Conservation (phyloP, 2,329 filamentous ascomycete genomes). For the Fusarium sp. region DNA sequence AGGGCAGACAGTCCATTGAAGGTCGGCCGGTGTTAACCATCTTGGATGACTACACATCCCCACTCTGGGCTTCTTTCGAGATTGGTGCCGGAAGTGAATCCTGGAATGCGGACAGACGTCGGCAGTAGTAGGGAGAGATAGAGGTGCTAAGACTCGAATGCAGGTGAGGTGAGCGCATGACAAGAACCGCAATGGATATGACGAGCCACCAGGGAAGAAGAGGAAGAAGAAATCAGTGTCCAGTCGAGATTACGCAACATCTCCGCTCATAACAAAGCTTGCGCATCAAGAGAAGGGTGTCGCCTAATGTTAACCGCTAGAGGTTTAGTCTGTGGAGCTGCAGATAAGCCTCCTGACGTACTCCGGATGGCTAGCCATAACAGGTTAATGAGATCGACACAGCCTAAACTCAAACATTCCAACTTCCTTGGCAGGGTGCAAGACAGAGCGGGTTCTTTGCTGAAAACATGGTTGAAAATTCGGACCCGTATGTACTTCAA, state of each 20-base stretch:
- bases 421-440: too few relatives aligned
- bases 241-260: not conserved
- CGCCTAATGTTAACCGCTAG: not conserved
- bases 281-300: not conserved
- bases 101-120: not conserved
- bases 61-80: not conserved
- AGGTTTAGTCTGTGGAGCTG: not conserved
- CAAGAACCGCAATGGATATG: not conserved
- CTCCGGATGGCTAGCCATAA: not conserved
- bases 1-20: not conserved
- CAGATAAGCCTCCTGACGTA: not conserved
- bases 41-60: not conserved
- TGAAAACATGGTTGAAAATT: too few relatives aligned
- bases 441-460: too few relatives aligned
- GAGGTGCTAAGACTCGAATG: not conserved
- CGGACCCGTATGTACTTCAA: too few relatives aligned
- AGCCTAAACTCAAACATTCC: not conserved
- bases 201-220: not conserved
- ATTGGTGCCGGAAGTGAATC: not conserved
- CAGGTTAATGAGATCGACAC: not conserved
- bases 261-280: not conserved
- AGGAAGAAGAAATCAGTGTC: not conserved
- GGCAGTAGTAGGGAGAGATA: not conserved
- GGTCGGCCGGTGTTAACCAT: not conserved
- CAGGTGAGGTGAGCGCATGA: not conserved